Evolutionary conservation across 768 basidiomycete species (phyloP), one percentile per base, ranked within the genome.

Genomic region (Ramaria rubella): DNA sequence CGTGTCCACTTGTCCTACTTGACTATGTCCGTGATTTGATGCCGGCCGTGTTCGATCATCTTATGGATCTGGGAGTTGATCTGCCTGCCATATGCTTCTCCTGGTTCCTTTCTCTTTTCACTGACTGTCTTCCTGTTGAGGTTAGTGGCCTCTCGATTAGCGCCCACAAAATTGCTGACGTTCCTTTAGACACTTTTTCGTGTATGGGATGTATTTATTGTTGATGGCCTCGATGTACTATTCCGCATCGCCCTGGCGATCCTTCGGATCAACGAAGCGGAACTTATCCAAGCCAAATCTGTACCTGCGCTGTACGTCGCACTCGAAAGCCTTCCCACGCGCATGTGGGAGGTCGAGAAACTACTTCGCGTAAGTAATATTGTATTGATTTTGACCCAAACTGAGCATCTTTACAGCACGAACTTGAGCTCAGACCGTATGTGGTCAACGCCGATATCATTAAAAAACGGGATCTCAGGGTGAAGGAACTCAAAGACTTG

Each of bases 81-180:
- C 78, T 99, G 2, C 85, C 86, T 2, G 94, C 94, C 0, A 92
- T 97, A 59, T 96, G 93, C 59, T 99, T 99, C 75, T 95, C 94
- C 12, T 99, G 96, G 96, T 96, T 97, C 71, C 73, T 99, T 24
- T 94, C 92, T 3, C 75, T 99, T 21, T 98, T 98, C 65, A 96
- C 94, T 0, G 94, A 96, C 62, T 95, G 94, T 66, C 73, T 97
- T 7, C 95, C 95, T 11, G 90, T 97, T 26, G 94, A 95, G 81
- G 93, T 93, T 57, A 30, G 77, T 67, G 50, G 3, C 6, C 23
- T 9, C 19, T 46, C 23, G 17, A 55, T 51, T 42, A 29, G 21
- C 4, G n/a, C 11, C 38, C 31, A 15, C n/a, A 17, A 24, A 31
- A 26, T 34, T 17, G 19, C 4, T 36, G 24, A 23, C 30, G 15